A percentile compares a stretch with the other conserved stretches of the same genome.
Evolutionary conservation across 2,329 filamentous ascomycete genomes (phyloP).

Genomic region (Trichoderma aggressivum): DNA sequence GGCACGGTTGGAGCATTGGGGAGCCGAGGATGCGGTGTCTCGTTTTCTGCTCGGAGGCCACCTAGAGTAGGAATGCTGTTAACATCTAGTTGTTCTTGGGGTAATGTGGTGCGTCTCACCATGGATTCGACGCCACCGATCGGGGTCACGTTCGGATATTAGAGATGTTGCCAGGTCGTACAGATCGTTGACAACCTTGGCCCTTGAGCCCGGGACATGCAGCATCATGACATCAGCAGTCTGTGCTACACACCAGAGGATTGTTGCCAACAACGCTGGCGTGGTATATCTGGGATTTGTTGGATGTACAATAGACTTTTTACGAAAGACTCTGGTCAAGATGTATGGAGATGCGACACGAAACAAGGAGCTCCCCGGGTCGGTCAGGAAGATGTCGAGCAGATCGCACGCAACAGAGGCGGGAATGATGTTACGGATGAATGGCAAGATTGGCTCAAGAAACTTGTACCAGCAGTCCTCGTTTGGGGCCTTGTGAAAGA

Average conservation of each 20-base stretch:
- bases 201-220: constrained; percentile 39
- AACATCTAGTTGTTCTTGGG: background rate
- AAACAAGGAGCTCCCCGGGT: constrained; percentile 42
- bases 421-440: constrained; percentile 38
- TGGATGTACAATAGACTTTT: constrained; percentile 41
- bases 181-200: constrained; percentile 37
- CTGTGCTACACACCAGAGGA: constrained; percentile 47
- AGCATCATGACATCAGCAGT: constrained; percentile 45
- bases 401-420: constrained; percentile 44
- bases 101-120: constrained; percentile 22
- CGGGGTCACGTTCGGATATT: constrained; percentile 35
- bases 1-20: constrained; percentile 27
- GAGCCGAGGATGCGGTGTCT: constrained; percentile 28
- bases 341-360: constrained; percentile 46
- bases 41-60: constrained; percentile 33
- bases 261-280: constrained; percentile 44
- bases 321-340: constrained; percentile 44
- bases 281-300: constrained; percentile 40
- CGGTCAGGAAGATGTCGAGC: constrained; percentile 46
- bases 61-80: constrained; percentile 23
- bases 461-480: constrained; percentile 40
- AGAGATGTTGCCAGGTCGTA: constrained; percentile 37
- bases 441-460: constrained; percentile 40
- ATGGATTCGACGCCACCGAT: constrained; percentile 37
- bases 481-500: constrained; percentile 27